Evolutionary conservation across 2,329 filamentous ascomycete species (phyloP).

Genomic region (Fusarium paranaense): DNA sequence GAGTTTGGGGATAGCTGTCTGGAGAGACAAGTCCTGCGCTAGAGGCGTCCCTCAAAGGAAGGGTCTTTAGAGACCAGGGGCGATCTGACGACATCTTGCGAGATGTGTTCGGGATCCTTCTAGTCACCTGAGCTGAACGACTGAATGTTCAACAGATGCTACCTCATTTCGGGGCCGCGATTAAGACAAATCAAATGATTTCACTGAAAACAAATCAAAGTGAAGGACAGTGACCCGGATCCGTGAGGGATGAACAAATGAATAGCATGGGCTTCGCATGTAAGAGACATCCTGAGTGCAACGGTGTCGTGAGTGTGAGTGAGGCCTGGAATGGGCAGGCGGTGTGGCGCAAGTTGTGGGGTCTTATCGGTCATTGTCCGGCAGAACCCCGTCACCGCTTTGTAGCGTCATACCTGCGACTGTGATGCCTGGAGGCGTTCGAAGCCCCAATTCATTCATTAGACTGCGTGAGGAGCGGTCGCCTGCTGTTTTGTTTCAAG

Average conservation of each 20-base stretch:
- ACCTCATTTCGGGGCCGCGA: constrained; percentile 16
- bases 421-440: constrained; percentile 40
- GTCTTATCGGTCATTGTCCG: constrained; percentile 39
- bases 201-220: not conserved
- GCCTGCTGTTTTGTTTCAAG: not conserved
- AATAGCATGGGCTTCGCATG: not conserved
- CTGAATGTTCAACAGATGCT: not conserved
- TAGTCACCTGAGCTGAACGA: constrained; percentile 4
- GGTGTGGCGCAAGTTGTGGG: constrained; percentile 26
- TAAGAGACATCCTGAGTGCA: constrained; percentile 29
- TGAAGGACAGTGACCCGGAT: not conserved
- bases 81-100: constrained; percentile 36
- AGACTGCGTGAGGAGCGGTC: constrained; percentile 2
- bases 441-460: constrained; percentile 12
- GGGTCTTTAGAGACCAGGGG: constrained; percentile 31
- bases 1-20: constrained; percentile 92
- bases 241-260: constrained; percentile 1
- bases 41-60: constrained; percentile 42
- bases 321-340: constrained; percentile 37
- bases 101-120: constrained; percentile 1
- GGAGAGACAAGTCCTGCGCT: constrained; percentile 71
- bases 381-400: constrained; percentile 43
- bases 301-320: constrained; percentile 43
- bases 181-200: not conserved
- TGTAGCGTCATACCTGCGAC: constrained; percentile 42